These are phyloP conservation scores for Sordariomycetes sp. DNA, from an alignment of 2,329 filamentous ascomycete species.

Conservation along the genomic window DNA sequence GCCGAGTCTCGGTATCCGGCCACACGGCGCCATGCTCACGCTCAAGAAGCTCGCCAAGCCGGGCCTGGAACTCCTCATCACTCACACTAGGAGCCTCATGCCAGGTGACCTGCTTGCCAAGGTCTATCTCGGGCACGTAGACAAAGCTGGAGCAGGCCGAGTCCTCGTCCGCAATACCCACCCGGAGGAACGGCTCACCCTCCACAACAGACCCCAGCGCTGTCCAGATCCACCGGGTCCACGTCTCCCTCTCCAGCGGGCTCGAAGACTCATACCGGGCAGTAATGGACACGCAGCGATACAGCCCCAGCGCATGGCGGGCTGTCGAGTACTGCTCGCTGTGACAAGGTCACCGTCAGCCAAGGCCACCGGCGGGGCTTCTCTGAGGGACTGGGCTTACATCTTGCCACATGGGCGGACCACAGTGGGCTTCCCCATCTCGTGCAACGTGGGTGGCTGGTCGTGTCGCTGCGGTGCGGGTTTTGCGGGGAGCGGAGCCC, in stretches of 20 bases:
- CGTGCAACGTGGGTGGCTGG: background rate
- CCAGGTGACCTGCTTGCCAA: constrained; percentile 30
- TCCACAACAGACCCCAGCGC: constrained; percentile 29
- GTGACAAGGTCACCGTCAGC: background rate
- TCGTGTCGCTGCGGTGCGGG: background rate
- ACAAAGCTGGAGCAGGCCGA: constrained; percentile 31
- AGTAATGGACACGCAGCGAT: constrained; percentile 33
- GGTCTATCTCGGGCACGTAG: constrained; percentile 27
- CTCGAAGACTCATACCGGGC: constrained; percentile 25
- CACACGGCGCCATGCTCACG: constrained; percentile 27
- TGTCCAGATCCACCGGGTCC: constrained; percentile 15
- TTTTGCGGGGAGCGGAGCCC: background rate
- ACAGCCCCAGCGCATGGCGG: constrained; percentile 34
- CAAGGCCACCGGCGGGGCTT: background rate
- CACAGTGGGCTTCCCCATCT: constrained; percentile 1
- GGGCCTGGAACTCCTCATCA: constrained; percentile 17
- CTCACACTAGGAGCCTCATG: constrained; percentile 7
- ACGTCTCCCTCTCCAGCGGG: background rate
- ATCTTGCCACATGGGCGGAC: constrained; percentile 3
- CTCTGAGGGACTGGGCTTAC: background rate
- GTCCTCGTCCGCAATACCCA: constrained; percentile 34
- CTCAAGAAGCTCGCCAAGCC: constrained; percentile 18
- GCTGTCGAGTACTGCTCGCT: constrained; percentile 35
- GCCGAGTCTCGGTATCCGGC: constrained; percentile 23
- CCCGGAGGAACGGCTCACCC: constrained; percentile 34